Conservation (phyloP, 148 eudicot genomes). For the Rhododendron ferrugineum region DNA sequence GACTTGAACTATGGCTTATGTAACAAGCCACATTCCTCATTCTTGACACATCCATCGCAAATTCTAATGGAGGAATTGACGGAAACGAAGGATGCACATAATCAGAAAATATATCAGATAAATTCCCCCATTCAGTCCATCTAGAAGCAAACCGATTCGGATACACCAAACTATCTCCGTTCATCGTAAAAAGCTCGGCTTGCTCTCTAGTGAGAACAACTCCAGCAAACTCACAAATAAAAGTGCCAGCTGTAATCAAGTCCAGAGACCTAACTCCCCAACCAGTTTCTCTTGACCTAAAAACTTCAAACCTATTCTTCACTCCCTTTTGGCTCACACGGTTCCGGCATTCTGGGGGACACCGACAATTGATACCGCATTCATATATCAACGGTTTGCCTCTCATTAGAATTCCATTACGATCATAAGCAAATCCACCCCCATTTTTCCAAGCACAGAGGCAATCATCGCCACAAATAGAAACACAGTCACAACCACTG, state of each 20-base stretch:
- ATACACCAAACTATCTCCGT: constrained; percentile 68
- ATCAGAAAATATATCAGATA: constrained; percentile 49
- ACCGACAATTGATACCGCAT: constrained; percentile 61
- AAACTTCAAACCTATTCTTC: constrained; percentile 64
- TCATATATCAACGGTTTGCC: constrained; percentile 83
- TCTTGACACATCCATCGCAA: constrained; percentile 82
- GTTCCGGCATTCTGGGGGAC: constrained; percentile 67
- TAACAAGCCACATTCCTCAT: constrained; percentile 86
- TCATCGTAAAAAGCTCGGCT: constrained; percentile 63
- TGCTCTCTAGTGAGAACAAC: constrained; percentile 73
- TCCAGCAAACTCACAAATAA: constrained; percentile 85
- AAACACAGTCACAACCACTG: constrained; percentile 60
- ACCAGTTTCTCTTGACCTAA: constrained; percentile 69
- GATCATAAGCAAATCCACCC: constrained; percentile 65
- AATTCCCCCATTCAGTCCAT: constrained; percentile 91
- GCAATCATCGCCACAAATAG: constrained; percentile 51
- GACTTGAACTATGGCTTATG: constrained; percentile 71
- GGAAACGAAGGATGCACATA: constrained; percentile 60
- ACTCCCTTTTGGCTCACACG: constrained; percentile 81
- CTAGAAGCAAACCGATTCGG: constrained; percentile 64
- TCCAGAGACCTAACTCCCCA: constrained; percentile 90
- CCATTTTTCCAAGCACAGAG: constrained; percentile 66
- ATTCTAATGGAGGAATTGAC: constrained; percentile 67
- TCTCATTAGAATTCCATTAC: constrained; percentile 55
- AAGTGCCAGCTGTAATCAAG: constrained; percentile 72